phyloP scores from a whole-genome alignment of 768 basidiomycete species.

The Suillus ampliporus region DNA sequence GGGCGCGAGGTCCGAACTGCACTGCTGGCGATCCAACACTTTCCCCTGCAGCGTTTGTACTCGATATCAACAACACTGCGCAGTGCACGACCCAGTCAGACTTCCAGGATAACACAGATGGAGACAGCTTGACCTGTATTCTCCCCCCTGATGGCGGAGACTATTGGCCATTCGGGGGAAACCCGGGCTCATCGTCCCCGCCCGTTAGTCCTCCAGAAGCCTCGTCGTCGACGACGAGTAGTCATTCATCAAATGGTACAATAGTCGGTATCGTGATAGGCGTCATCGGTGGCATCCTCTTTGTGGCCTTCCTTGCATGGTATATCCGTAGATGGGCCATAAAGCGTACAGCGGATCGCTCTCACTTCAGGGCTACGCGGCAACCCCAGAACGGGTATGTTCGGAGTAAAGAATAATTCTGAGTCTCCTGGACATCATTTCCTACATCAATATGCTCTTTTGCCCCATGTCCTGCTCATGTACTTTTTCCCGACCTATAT shows the following conservation, averaged over 20 bases:
- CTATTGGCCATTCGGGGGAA: slow-evolving; percentile 73
- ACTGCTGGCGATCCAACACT: slow-evolving; percentile 54
- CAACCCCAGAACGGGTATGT: slow-evolving; percentile 23
- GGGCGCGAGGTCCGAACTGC: slow-evolving; percentile 70
- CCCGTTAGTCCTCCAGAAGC: slow-evolving; percentile 21
- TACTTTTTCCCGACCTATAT: neutral
- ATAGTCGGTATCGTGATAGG: slow-evolving; percentile 58
- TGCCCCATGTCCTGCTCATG: neutral
- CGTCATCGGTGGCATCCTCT: slow-evolving; percentile 51
- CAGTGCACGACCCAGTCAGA: slow-evolving; percentile 53
- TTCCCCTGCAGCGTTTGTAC: slow-evolving; percentile 61
- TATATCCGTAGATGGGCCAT: slow-evolving; percentile 56
- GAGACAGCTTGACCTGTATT: slow-evolving; percentile 67
- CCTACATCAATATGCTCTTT: neutral
- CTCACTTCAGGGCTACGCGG: slow-evolving; percentile 30
- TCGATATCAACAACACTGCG: slow-evolving; percentile 50
- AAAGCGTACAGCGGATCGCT: slow-evolving; percentile 32
- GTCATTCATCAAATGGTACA: slow-evolving; percentile 38
- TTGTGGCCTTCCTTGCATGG: slow-evolving; percentile 47
- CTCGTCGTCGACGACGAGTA: slow-evolving; percentile 19
- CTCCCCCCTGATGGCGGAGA: slow-evolving; percentile 68
- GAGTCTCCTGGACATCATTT: neutral
- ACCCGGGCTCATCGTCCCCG: slow-evolving; percentile 42
- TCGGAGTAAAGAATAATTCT: slow-evolving; percentile 13
- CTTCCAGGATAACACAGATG: slow-evolving; percentile 58